Evolutionary conservation across 2,329 filamentous ascomycete species (phyloP).

Genomic region (Cordyceps tenuipes): DNA sequence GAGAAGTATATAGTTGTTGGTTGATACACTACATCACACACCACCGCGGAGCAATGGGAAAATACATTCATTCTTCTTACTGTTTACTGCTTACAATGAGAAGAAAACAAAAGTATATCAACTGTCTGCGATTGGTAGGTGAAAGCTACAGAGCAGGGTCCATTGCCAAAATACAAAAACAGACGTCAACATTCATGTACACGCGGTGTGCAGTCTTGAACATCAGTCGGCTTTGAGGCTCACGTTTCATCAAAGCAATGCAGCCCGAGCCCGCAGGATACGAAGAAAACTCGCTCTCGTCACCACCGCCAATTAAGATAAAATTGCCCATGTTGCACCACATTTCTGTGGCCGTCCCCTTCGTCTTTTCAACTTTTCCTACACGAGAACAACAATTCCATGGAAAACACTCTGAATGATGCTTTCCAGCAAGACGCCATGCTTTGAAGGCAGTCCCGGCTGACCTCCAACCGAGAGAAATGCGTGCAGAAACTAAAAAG

Average conservation of each 20-base stretch:
- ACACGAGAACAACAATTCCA: conserved; percentile 10
- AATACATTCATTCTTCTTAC: not conserved
- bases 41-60: conserved; percentile 8
- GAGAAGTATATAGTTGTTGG: conserved; percentile 3
- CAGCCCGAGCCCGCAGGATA: conserved; percentile 1
- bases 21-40: conserved; percentile 1
- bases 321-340: conserved; percentile 6
- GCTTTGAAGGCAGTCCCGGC: conserved; percentile 10
- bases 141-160: conserved; percentile 1
- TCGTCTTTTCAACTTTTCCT: conserved; percentile 6
- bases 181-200: conserved; percentile 2
- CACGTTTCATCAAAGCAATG: conserved; percentile 6
- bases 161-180: not conserved
- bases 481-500: conserved; percentile 10
- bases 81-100: not conserved
- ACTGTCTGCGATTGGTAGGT: conserved; percentile 6
- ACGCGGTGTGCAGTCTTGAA: conserved; percentile 7
- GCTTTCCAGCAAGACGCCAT: conserved; percentile 12
- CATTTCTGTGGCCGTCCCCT: not conserved
- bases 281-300: conserved; percentile 3
- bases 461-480: conserved; percentile 11
- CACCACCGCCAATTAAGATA: conserved; percentile 11
- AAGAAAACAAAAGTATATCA: not conserved
- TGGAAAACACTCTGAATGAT: conserved; percentile 9
- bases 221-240: not conserved